phyloP scores from a whole-genome alignment of 2,329 filamentous ascomycete genomes.

The Colletotrichum noveboracense region DNA sequence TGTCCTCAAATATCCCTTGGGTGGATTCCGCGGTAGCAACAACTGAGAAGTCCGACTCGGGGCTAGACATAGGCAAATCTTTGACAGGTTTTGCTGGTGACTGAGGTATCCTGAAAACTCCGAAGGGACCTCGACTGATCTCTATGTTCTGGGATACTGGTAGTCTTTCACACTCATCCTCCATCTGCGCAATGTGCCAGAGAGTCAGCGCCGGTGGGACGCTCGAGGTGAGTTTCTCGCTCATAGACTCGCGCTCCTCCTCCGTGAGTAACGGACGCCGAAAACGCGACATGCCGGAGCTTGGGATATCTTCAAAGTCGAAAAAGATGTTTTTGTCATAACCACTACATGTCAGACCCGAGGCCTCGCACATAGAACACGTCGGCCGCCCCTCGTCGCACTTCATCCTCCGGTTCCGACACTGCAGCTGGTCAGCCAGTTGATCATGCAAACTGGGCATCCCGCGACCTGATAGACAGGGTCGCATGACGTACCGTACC shows the following conservation, averaged over 20 bases:
- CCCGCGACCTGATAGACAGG: not conserved
- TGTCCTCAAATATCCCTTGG: not conserved
- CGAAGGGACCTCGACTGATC: conserved; percentile 16
- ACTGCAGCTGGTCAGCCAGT: conserved; percentile 25
- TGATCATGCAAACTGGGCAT: not conserved
- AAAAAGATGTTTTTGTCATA: conserved; percentile 43
- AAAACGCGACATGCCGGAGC: conserved; percentile 33
- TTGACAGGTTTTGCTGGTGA: not conserved
- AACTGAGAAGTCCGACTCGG: not conserved
- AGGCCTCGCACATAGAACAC: conserved; percentile 33
- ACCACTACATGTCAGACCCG: conserved; percentile 33
- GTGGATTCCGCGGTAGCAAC: not conserved
- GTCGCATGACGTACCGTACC: conserved; percentile 1
- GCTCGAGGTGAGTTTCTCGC: conserved; percentile 30
- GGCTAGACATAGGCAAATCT: not conserved
- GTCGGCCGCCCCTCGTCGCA: conserved; percentile 40
- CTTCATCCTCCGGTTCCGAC: conserved; percentile 41
- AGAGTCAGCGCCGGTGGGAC: conserved; percentile 29
- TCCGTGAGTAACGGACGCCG: conserved; percentile 41
- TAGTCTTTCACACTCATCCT: conserved; percentile 29
- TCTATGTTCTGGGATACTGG: not conserved
- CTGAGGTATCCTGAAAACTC: conserved; percentile 2
- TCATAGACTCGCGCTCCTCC: conserved; percentile 40
- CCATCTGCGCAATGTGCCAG: conserved; percentile 27
- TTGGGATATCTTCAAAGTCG: not conserved